Conservation (phyloP, 2,329 filamentous ascomycete genomes). For the Colletotrichum lini region DNA sequence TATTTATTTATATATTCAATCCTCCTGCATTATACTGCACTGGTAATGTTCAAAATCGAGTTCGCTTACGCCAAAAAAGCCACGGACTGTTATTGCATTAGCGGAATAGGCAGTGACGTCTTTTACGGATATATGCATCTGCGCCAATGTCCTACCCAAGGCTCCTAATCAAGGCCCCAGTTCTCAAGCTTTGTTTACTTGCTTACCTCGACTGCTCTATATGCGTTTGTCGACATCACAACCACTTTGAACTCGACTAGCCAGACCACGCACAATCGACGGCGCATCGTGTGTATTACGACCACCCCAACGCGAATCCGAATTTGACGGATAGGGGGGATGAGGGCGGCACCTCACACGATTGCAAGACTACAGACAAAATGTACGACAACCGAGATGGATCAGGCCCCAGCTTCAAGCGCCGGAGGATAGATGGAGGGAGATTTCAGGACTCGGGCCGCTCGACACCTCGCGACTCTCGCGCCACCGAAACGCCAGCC, state of each 20-base stretch:
- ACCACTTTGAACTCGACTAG: background rate
- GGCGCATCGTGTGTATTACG: background rate
- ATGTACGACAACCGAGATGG: conserved; percentile 52
- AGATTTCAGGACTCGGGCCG: conserved; percentile 50
- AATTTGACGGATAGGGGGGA: background rate
- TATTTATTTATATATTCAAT: too few species aligned
- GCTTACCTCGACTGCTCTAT: background rate
- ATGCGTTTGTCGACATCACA: background rate
- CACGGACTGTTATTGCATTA: conserved; percentile 11
- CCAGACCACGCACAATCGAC: background rate
- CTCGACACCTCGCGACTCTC: conserved; percentile 61
- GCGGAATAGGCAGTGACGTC: background rate
- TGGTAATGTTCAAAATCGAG: background rate
- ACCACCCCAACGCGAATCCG: background rate
- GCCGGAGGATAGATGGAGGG: conserved; percentile 73
- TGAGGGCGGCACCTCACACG: background rate
- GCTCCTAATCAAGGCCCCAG: background rate
- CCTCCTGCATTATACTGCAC: too few species aligned
- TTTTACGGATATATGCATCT: background rate
- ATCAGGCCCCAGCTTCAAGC: conserved; percentile 67
- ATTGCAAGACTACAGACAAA: conserved; percentile 3
- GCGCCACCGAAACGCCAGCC: conserved; percentile 46
- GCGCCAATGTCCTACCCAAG: background rate
- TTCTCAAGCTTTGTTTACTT: conserved; percentile 27
- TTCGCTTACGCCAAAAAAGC: too few species aligned